Evolutionary conservation across 2,329 filamentous ascomycete genomes (phyloP), one percentile per base, ranked within the genome.

Genomic region (Diaporthe sp.): DNA sequence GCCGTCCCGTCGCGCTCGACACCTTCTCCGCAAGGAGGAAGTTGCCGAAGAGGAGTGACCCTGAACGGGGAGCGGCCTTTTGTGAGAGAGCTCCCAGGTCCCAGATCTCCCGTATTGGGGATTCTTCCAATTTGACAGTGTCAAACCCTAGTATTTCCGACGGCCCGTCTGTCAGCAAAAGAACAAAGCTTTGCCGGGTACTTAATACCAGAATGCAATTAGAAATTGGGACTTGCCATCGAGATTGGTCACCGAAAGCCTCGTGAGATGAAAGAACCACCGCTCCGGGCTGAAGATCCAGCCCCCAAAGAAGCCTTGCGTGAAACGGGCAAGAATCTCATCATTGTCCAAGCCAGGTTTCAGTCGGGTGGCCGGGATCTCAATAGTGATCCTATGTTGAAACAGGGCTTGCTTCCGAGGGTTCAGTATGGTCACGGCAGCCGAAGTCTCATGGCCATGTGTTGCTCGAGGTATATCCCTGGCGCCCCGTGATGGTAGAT

Each of bases 251-350:
- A 67, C 2, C 19, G 49, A 57, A 4, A 68, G 49, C 17, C 60
- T 22, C 8, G 49, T 73, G 12, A 58, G 4, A 15, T 22, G 1
- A 19, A 67, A 67, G 2, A 73, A 55, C 71, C 57, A 73, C 19
- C 71, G 31, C 71, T 73, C 71, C 12, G 60, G 71, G 42, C 58
- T 67, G 49, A 67, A 73, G 2, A 73, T n/a, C 71, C 71, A 67
- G 34, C 60, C 71, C 1, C 60, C 71, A 73, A 73, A 73, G 34
- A 68, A 73, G 10, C 71, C 60, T 10, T 67, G 44, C 1, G 49
- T 67, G 37, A 73, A 68, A 8, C 44, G 31, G 8, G 61, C 44
- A 4, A 74, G 17, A 15, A 74, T 12, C 19, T 74, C 61, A 4
- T 46, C 19, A 10, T 68, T 62, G 25, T 8, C 42, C 2, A 74